phyloP scores from a whole-genome alignment of 768 basidiomycete species.

The Leccinum broughii region DNA sequence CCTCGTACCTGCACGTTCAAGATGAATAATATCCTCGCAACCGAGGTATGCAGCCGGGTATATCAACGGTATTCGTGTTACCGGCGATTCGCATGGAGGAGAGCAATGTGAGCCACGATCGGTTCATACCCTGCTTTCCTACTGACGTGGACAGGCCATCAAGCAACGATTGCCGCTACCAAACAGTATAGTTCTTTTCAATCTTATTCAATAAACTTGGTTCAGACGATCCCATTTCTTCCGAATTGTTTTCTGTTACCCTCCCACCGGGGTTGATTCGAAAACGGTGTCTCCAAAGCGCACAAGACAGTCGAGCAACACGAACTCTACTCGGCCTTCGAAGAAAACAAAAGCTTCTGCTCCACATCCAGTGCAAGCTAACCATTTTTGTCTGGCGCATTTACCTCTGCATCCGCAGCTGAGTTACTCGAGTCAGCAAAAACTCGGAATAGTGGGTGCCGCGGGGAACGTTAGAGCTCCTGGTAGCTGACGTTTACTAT shows the following conservation, averaged over 20 bases:
- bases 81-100: too few relatives aligned
- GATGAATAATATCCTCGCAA: too few relatives aligned
- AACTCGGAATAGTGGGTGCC: conserved; percentile 23
- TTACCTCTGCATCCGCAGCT: conserved; percentile 9
- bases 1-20: too few relatives aligned
- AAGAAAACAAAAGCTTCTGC: conserved; percentile 14
- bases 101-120: too few relatives aligned
- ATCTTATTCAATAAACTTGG: conserved; percentile 4
- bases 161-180: too few relatives aligned
- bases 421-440: conserved; percentile 21
- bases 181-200: too few relatives aligned
- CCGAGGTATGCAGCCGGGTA: too few relatives aligned
- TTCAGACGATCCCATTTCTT: conserved; percentile 22
- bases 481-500: conserved; percentile 3
- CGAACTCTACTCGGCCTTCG: conserved; percentile 1
- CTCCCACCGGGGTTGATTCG: not conserved
- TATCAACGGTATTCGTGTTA: too few relatives aligned
- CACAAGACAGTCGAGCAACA: conserved; percentile 6
- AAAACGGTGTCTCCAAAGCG: conserved; percentile 15
- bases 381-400: not conserved
- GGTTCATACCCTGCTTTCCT: too few relatives aligned
- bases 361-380: not conserved
- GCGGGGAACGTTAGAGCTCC: not conserved
- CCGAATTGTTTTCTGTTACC: conserved; percentile 17
- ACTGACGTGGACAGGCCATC: too few relatives aligned